Evolutionary conservation across 192 early-diverging fungal species (phyloP).

Genomic region (Coemansia sp.): DNA sequence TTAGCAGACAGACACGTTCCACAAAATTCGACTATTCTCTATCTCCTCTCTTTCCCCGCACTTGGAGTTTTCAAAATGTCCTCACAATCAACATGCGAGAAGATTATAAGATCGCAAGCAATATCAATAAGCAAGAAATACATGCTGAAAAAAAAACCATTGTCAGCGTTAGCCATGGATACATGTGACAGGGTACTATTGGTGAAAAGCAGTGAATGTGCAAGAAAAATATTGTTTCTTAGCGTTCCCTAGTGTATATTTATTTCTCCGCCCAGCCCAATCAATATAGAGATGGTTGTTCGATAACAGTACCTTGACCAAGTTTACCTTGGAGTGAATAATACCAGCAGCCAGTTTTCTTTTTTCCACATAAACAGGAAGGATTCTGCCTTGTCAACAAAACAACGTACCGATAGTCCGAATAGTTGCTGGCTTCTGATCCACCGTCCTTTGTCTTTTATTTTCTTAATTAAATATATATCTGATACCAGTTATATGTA

Average conservation of each 20-base stretch:
- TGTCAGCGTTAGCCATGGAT: background rate
- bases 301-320: background rate
- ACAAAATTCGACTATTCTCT: too few relatives aligned
- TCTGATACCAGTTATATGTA: too few relatives aligned
- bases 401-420: background rate
- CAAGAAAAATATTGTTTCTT: constrained; percentile 8
- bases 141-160: background rate
- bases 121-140: background rate
- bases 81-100: constrained; percentile 3
- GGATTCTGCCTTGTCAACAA: background rate
- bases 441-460: background rate
- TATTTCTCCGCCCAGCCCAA: background rate
- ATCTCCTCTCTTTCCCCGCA: background rate
- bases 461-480: background rate
- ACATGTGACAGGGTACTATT: background rate
- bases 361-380: background rate
- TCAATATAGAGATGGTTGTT: background rate
- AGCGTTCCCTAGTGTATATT: constrained; percentile 20
- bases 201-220: background rate
- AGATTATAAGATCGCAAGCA: background rate
- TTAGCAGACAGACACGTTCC: too few relatives aligned
- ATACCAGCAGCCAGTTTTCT: background rate
- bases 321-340: too few relatives aligned
- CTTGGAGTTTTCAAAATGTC: constrained; percentile 4
- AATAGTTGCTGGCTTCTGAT: background rate